These are phyloP conservation scores for Huntiella omanensis DNA, from an alignment of 2,329 filamentous ascomycete genomes.

Conservation along the genomic window DNA sequence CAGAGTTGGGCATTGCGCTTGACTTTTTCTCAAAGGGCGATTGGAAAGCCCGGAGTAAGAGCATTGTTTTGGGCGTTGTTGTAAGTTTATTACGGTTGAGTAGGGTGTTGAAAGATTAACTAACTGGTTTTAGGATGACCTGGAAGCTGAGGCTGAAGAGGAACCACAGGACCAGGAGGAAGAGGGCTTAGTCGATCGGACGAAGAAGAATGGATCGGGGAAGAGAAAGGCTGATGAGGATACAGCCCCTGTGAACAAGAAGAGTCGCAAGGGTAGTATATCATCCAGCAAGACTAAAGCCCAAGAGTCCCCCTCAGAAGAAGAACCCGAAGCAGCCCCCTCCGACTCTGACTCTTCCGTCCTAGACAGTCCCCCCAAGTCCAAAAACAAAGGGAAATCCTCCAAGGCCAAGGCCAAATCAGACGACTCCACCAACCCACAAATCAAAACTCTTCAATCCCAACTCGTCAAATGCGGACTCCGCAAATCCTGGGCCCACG, in stretches of 20 bases:
- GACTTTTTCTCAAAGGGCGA: conserved; percentile 12
- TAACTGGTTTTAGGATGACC: neutral
- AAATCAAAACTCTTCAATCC: conserved; percentile 75
- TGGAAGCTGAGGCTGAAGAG: neutral
- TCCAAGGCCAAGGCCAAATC: conserved; percentile 20
- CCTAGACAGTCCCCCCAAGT: conserved; percentile 46
- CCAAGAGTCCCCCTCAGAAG: conserved; percentile 8
- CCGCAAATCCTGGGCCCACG: conserved; percentile 75
- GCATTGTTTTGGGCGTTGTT: conserved; percentile 33
- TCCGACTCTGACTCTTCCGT: conserved; percentile 34
- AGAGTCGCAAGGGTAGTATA: too few species aligned
- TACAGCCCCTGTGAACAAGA: too few species aligned
- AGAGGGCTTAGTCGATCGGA: neutral
- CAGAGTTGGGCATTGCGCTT: too few species aligned
- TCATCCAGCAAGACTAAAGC: neutral
- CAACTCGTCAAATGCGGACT: conserved; percentile 82
- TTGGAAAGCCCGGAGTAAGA: conserved; percentile 42
- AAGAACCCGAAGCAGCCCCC: conserved; percentile 2
- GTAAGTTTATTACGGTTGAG: conserved; percentile 21
- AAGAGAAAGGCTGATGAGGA: too few species aligned
- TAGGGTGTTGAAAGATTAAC: neutral
- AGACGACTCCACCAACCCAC: conserved; percentile 34
- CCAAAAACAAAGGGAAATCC: conserved; percentile 13
- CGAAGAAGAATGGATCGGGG: too few species aligned
- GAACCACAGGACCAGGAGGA: conserved; percentile 2